These are phyloP conservation scores for Talaromyces pinophilus DNA, from an alignment of 2,329 filamentous ascomycete species.

Conservation along the genomic window DNA sequence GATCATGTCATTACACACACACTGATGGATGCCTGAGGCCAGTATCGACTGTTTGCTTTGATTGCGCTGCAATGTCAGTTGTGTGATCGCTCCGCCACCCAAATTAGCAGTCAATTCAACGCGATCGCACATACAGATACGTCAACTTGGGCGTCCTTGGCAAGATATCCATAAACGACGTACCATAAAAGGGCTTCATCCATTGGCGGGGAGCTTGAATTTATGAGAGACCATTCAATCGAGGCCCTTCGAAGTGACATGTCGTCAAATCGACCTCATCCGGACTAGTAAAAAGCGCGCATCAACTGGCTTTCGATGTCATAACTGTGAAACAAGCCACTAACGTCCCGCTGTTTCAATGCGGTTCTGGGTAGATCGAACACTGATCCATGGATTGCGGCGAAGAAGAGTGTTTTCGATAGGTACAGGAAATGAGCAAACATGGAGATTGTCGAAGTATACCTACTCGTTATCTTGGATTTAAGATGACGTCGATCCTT, in stretches of 20 bases:
- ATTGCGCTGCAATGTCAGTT: too few species aligned
- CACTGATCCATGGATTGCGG: background rate
- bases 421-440: constrained; percentile 1
- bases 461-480: background rate
- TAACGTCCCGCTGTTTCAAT: background rate
- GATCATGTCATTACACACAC: background rate
- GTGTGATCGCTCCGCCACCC: background rate
- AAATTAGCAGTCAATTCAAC: background rate
- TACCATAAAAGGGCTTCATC: background rate
- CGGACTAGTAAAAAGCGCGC: background rate
- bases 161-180: background rate
- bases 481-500: background rate
- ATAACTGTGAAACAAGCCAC: background rate
- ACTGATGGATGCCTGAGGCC: background rate
- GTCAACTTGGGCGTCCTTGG: background rate
- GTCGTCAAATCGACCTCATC: constrained; percentile 16
- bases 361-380: background rate
- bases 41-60: background rate
- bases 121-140: background rate
- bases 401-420: background rate
- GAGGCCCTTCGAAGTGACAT: background rate
- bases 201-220: background rate
- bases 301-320: background rate
- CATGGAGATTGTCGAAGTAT: background rate
- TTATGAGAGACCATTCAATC: background rate